Base-by-base conservation (phyloP, 345 rosid species). In the Hibiscus trionum region DNA sequence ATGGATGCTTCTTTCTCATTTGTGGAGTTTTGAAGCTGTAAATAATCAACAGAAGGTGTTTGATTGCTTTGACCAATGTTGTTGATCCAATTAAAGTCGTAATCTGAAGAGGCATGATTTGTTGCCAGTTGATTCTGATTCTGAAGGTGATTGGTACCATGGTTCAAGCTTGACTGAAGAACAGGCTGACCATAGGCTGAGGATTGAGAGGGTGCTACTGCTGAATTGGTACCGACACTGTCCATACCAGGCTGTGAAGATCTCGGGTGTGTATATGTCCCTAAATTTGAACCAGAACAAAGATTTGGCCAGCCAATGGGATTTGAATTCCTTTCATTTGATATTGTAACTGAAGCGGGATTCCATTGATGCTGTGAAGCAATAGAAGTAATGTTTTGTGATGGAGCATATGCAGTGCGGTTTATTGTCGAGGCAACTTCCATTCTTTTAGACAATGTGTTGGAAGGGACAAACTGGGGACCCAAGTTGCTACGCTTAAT, bases 391-490 rank as follows among this genome's bases (percentile, higher is more conserved):
- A 11, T 2, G 47, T 44, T 44, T 44, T 44, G 3, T 42, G 47
- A 42, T 6, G 47, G 47, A 42, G 12, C 47, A 42, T 42, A 10
- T 42, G 47, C 70, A 24, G 75, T 33, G 15, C 15, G 69, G 73
- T 74, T 70, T 31, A n/a, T 61, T 17, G 71, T 46, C 7, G 66
- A 27, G 52, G 76, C 44, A 69, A 49, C 58, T 68, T 78, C 73
- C 80, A 5, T 16, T 65, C 69, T 77, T 73, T 77, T 74, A 71
- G 81, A 65, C 57, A 67, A 52, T 60, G 78, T 52, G 47, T 61
- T 70, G n/a, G 84, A 73, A 44, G 84, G 44, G 73, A 73, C 77
- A 60, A 67, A 71, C 29, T 71, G 86, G 11, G 77, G 27, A 61
- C 79, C 80, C 44, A 33, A 11, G 69, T 71, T 72, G 61, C 66